Percentiles rank a stretch among this genome's conserved stretches.
phyloP scores from a whole-genome alignment of 2,329 filamentous ascomycete genomes.

The Trichoderma guizhouense region DNA sequence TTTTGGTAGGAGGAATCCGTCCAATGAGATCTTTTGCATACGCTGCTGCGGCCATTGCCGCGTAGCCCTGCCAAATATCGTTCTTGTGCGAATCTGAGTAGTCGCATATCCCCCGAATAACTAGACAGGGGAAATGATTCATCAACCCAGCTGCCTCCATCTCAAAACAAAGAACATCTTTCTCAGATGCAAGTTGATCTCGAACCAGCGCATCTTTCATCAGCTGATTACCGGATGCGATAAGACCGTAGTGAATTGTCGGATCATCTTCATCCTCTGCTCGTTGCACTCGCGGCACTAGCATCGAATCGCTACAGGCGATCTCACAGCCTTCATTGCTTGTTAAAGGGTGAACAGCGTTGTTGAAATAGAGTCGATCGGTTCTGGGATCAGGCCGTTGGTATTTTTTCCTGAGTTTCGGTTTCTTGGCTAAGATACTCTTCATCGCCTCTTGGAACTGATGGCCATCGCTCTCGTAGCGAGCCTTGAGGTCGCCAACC shows the following conservation, averaged over 20 bases:
- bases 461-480: constrained; percentile 16
- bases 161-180: constrained; percentile 25
- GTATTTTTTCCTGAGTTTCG: constrained; percentile 13
- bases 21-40: constrained; percentile 27
- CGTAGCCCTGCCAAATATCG: constrained; percentile 30
- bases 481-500: background rate
- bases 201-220: constrained; percentile 24
- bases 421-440: background rate
- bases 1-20: constrained; percentile 14
- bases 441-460: constrained; percentile 11
- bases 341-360: background rate
- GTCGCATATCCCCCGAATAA: constrained; percentile 36
- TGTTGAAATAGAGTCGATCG: constrained; percentile 15
- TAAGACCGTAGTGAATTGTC: constrained; percentile 22
- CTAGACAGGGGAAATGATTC: constrained; percentile 30
- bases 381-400: background rate
- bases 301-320: background rate
- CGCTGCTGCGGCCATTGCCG: constrained; percentile 30
- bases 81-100: constrained; percentile 36
- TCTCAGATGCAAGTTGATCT: constrained; percentile 24
- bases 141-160: constrained; percentile 33
- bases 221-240: constrained; percentile 18
- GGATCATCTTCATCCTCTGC: constrained; percentile 8
- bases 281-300: background rate
- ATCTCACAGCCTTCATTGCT: background rate